These are phyloP conservation scores for Panus rudis DNA, from an alignment of 768 basidiomycete species.

Conservation along the genomic window DNA sequence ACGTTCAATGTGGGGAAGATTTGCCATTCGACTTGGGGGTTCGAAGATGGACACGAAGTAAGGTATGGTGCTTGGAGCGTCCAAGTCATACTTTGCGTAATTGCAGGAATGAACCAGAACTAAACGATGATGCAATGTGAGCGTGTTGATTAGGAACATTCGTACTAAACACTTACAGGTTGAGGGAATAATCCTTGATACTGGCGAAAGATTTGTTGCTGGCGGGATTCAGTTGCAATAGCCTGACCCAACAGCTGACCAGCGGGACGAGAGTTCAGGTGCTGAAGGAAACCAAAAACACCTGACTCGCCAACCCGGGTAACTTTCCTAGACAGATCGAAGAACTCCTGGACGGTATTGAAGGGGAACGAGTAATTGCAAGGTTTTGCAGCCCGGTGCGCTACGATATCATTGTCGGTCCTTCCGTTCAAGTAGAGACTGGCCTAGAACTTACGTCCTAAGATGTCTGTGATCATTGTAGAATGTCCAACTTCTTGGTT, in stretches of 20 bases:
- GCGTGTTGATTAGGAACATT: too few relatives aligned
- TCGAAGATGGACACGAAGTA: slow-evolving; percentile 42
- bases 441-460: slow-evolving; percentile 35
- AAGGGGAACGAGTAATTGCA: slow-evolving; percentile 55
- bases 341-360: slow-evolving; percentile 46
- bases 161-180: slow-evolving; percentile 33
- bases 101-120: slow-evolving; percentile 44
- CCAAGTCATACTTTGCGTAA: slow-evolving; percentile 59
- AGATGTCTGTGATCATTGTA: slow-evolving; percentile 42
- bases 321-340: slow-evolving; percentile 42
- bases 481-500: slow-evolving; percentile 61
- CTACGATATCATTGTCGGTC: too few relatives aligned
- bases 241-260: slow-evolving; percentile 47
- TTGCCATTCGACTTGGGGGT: slow-evolving; percentile 42
- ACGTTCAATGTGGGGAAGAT: slow-evolving; percentile 52
- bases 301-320: slow-evolving; percentile 52
- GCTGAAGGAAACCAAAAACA: slow-evolving; percentile 57
- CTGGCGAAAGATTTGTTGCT: slow-evolving; percentile 61
- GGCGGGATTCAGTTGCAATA: slow-evolving; percentile 54
- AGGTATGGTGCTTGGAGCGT: slow-evolving; percentile 49
- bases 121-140: too few relatives aligned
- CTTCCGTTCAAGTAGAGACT: too few relatives aligned
- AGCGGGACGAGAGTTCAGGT: slow-evolving; percentile 48
- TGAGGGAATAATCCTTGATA: slow-evolving; percentile 54
- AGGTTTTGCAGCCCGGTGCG: slow-evolving; percentile 36